phyloP scores from a whole-genome alignment of 2,329 filamentous ascomycete genomes.

The Neofusicoccum kwambonambiense region DNA sequence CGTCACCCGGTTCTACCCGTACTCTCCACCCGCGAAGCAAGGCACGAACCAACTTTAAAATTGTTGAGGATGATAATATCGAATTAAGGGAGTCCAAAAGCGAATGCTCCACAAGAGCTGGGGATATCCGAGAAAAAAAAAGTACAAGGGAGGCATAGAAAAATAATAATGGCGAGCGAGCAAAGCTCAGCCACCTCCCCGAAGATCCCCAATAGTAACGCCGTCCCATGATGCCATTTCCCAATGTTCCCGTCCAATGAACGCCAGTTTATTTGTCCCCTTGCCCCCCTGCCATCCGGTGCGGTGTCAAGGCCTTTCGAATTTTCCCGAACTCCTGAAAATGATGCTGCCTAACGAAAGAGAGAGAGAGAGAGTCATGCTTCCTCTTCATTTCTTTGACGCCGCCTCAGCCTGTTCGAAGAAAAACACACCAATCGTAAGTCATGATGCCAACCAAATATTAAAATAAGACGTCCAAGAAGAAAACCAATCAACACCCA shows the following conservation, averaged over 20 bases:
- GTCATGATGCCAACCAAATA: not conserved
- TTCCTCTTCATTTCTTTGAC: not conserved
- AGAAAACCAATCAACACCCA: not conserved
- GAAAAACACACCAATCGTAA: constrained; percentile 8
- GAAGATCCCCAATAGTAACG: not conserved
- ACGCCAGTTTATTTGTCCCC: not conserved
- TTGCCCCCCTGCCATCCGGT: too few relatives aligned
- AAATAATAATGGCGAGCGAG: not conserved
- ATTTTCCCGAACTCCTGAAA: not conserved
- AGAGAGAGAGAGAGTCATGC: not conserved
- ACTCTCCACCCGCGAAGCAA: not conserved
- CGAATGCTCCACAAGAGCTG: constrained; percentile 6
- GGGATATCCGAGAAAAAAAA: constrained; percentile 4
- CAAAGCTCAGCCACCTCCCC: not conserved
- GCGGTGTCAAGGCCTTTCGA: not conserved
- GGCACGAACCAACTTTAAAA: not conserved
- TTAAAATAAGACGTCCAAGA: not conserved
- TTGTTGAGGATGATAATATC: not conserved
- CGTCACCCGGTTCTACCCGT: constrained; percentile 5
- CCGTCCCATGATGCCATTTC: not conserved
- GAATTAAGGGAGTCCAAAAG: not conserved
- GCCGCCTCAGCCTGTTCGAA: not conserved
- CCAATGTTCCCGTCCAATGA: not conserved
- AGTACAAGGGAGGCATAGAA: not conserved
- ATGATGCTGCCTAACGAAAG: not conserved